Base-by-base conservation (phyloP, 2,329 filamentous ascomycete species). In the Cladosporium halotolerans region DNA sequence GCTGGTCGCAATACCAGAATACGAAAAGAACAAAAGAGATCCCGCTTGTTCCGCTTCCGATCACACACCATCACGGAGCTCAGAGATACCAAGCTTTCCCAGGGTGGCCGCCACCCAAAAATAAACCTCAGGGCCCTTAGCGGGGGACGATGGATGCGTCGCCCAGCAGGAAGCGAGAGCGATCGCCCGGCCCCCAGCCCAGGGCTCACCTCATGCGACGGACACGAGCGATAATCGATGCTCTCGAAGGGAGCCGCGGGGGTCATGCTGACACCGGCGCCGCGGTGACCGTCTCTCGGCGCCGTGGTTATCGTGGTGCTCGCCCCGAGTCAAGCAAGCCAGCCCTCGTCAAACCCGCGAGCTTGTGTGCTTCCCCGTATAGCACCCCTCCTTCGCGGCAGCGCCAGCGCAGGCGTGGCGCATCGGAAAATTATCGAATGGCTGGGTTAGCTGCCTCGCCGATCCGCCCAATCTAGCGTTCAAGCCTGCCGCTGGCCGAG, bases 181-280 rank as follows among this genome's bases (percentile, higher is more conserved):
- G 48, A 51, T 51, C 48, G 40, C 41, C 40, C 34, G 23, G 10
- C 48, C 19, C 48, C 31, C 5, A 40, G 33, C 23, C 23, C 23
- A 28, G 23, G 5, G 48, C 48, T 51, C 44, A 51, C 42, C 48
- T 51, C 48, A 51, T 32, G 40, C 40, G 4, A 44, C 28, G 23
- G 7, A 28, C 23, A 28, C 23, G 23, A 28, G 23, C 23, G 23
- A 28, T 28, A 28, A 28, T 28, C 23, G 23, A 28, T 7, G 23
- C 23, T 28, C 7, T 7, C 7, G 5, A 7, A 28, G 23, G 23
- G 23, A 7, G 23, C 23, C 5, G 23, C 23, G 23, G 7, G 23
- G 23, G 23, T 28, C 23, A 28, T 7, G 23, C 23, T 28, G 23
- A 28, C 23, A 28, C 7, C 23, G 23, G 23, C 23, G 23, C 23